A percentile compares a stretch with the other conserved stretches of the same genome.
phyloP scores from a whole-genome alignment of 2,329 filamentous ascomycete species.

The Paraphoma chrysanthemicola region DNA sequence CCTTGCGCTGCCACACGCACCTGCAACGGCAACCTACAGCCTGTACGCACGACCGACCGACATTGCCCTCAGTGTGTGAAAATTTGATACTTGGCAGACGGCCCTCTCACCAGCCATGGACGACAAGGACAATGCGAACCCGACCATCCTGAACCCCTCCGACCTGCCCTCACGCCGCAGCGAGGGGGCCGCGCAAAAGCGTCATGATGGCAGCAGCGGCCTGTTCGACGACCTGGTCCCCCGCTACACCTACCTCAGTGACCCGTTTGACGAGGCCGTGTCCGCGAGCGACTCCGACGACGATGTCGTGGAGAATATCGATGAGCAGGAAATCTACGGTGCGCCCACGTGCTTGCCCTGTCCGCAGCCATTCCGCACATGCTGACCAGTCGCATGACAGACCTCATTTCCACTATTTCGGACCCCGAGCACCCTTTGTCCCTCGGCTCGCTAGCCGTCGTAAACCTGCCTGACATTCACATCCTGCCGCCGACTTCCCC shows the following conservation, averaged over 20 bases:
- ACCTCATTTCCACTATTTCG: conserved; percentile 92
- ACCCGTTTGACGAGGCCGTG: conserved; percentile 54
- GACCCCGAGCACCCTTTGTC: conserved; percentile 97
- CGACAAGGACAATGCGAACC: conserved; percentile 79
- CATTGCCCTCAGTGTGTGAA: conserved; percentile 1
- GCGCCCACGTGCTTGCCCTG: conserved; percentile 15
- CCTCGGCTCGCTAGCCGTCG: conserved; percentile 89
- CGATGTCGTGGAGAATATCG: conserved; percentile 79
- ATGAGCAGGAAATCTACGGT: conserved; percentile 98
- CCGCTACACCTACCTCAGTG: conserved; percentile 56
- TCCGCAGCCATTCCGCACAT: not conserved
- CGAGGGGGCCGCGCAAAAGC: conserved; percentile 46
- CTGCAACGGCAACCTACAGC: not conserved
- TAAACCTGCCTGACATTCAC: conserved; percentile 92
- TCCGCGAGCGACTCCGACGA: conserved; percentile 58
- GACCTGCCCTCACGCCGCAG: conserved; percentile 83
- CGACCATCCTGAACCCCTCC: conserved; percentile 85
- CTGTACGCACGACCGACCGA: not conserved
- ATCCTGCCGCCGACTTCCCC: conserved; percentile 72
- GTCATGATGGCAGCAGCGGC: conserved; percentile 58
- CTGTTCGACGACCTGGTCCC: conserved; percentile 63
- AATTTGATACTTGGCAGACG: not conserved
- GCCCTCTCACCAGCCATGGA: conserved; percentile 41
- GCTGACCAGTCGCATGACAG: conserved; percentile 56
- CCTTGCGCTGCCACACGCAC: conserved; percentile 6